Conservation (phyloP, 2,329 filamentous ascomycete genomes). For the Cladosporium sp. region DNA sequence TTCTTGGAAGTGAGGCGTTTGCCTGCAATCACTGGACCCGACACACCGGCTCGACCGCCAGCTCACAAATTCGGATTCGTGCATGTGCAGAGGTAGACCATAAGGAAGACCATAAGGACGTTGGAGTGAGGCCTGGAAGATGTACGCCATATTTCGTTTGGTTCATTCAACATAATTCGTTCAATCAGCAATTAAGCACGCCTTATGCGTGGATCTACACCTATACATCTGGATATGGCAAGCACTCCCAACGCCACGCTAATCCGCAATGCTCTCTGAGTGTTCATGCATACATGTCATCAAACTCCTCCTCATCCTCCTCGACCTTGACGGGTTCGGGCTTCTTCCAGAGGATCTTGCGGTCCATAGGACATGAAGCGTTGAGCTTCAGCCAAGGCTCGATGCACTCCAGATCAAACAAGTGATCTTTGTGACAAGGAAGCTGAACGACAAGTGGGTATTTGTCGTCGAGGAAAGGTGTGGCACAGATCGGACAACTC, state of each 20-base stretch:
- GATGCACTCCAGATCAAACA: constrained; percentile 64
- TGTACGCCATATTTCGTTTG: not conserved
- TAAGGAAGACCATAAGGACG: too few species aligned
- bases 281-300: constrained; percentile 46
- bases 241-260: constrained; percentile 12
- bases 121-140: too few species aligned
- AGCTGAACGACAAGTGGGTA: constrained; percentile 58
- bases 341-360: constrained; percentile 55
- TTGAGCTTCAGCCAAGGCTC: constrained; percentile 61
- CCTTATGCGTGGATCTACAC: not conserved
- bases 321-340: constrained; percentile 28
- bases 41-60: too few species aligned
- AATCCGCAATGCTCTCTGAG: constrained; percentile 1
- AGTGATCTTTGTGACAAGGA: constrained; percentile 58
- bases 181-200: not conserved
- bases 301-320: constrained; percentile 49
- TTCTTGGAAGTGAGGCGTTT: too few species aligned
- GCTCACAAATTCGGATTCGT: too few species aligned
- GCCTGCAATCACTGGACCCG: too few species aligned
- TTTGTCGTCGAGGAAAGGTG: constrained; percentile 56
- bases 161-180: constrained; percentile 2
- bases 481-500: constrained; percentile 58
- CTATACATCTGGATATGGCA: not conserved
- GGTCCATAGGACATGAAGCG: constrained; percentile 60
- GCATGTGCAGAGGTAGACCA: too few species aligned